A percentile compares a stretch with the other conserved stretches of the same genome.
Conservation (phyloP, 2,329 filamentous ascomycete species). For the Leptographium wingfieldii region DNA sequence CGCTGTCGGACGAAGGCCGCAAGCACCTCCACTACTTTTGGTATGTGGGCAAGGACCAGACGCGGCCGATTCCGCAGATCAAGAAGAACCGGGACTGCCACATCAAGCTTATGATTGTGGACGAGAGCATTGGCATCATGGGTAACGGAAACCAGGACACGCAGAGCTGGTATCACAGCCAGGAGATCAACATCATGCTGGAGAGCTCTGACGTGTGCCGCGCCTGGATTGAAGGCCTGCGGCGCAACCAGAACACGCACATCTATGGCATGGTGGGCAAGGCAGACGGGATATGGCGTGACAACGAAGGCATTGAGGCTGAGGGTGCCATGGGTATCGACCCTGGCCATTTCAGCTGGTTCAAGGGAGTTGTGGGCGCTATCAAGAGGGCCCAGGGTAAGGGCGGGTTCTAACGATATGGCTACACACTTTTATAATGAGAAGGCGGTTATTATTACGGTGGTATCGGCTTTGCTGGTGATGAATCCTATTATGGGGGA, state of each 20-base stretch:
- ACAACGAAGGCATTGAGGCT: constrained; percentile 34
- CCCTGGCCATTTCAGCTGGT: constrained; percentile 44
- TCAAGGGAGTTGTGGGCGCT: constrained; percentile 43
- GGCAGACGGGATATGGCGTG: constrained; percentile 50
- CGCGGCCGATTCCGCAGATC: constrained; percentile 50
- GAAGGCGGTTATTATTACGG: neutral
- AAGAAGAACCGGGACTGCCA: constrained; percentile 59
- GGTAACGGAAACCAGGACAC: constrained; percentile 74
- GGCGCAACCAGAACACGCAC: constrained; percentile 50
- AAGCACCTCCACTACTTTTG: constrained; percentile 48
- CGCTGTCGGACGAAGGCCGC: constrained; percentile 35
- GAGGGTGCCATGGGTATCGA: constrained; percentile 38
- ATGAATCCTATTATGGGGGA: no score
- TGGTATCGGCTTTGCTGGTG: no score
- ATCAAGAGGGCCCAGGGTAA: constrained; percentile 43
- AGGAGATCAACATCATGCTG: constrained; percentile 67
- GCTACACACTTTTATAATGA: neutral
- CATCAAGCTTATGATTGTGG: constrained; percentile 65
- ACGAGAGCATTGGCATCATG: constrained; percentile 55
- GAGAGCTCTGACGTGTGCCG: constrained; percentile 49
- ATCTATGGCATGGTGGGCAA: constrained; percentile 39
- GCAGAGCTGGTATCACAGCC: constrained; percentile 65
- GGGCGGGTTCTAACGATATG: constrained; percentile 33
- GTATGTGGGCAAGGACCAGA: constrained; percentile 66
- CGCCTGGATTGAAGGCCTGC: constrained; percentile 43